phyloP scores from a whole-genome alignment of 371 early-diverging fungal genomes.

The Mortierella sp. region DNA sequence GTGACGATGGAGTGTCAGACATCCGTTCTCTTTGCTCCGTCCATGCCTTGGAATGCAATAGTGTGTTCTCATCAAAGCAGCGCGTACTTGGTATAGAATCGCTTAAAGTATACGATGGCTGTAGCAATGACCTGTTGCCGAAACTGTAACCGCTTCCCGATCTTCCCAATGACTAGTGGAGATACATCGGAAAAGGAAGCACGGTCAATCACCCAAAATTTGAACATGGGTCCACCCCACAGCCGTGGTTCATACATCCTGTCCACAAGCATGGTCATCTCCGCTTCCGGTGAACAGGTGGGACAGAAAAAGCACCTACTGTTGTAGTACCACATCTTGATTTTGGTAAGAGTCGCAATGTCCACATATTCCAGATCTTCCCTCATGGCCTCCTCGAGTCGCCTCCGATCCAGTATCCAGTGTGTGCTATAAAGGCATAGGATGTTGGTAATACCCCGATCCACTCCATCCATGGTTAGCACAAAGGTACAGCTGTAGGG shows the following conservation, averaged over 20 bases:
- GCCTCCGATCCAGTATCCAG: slow-evolving; percentile 73
- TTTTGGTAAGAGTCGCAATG: slow-evolving; percentile 65
- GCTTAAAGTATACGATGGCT: slow-evolving; percentile 87
- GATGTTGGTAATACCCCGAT: too few relatives aligned
- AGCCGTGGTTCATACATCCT: too few relatives aligned
- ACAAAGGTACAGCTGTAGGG: too few relatives aligned
- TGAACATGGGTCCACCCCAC: too few relatives aligned
- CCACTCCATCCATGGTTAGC: too few relatives aligned
- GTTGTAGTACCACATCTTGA: slow-evolving; percentile 76
- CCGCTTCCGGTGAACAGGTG: neutral
- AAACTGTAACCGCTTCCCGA: slow-evolving; percentile 78
- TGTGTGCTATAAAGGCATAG: slow-evolving; percentile 57
- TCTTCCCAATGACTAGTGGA: slow-evolving; percentile 74
- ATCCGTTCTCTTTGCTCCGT: too few relatives aligned
- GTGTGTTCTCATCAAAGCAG: too few relatives aligned
- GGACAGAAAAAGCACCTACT: slow-evolving; percentile 54
- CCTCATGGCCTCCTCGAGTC: slow-evolving; percentile 62
- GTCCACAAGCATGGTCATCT: too few relatives aligned
- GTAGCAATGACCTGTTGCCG: slow-evolving; percentile 89
- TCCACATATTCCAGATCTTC: slow-evolving; percentile 69
- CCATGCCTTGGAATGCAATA: too few relatives aligned
- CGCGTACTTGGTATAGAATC: slow-evolving; percentile 88
- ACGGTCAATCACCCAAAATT: too few relatives aligned
- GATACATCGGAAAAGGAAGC: too few relatives aligned
- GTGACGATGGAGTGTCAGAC: too few relatives aligned